Conservation (phyloP, 192 early-diverging fungal species). For the Helicostylum pulchrum region DNA sequence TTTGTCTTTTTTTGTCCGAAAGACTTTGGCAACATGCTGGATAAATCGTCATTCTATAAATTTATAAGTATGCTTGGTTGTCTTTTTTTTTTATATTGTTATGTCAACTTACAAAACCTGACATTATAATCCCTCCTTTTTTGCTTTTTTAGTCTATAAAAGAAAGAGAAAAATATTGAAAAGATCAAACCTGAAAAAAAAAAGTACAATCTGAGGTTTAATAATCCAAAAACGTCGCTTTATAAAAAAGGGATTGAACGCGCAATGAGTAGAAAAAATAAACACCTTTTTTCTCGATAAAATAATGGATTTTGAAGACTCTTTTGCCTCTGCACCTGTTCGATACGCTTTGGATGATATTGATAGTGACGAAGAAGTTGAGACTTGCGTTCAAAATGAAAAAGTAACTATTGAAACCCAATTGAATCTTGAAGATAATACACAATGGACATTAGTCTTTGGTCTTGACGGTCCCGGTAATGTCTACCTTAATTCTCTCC, state of each 20-base stretch:
- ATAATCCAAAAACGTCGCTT: too few relatives aligned
- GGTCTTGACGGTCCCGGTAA: constrained; percentile 23
- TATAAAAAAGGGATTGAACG: too few relatives aligned
- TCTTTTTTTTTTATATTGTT: too few relatives aligned
- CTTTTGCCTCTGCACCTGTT: constrained; percentile 29
- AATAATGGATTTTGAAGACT: constrained; percentile 26
- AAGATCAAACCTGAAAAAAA: too few relatives aligned
- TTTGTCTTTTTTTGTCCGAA: constrained; percentile 37
- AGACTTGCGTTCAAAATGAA: neutral
- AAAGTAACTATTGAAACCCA: neutral
- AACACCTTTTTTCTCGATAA: neutral
- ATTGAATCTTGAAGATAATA: neutral
- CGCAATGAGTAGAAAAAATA: too few relatives aligned
- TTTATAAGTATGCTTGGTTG: neutral
- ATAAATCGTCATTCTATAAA: constrained; percentile 44
- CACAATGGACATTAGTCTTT: constrained; percentile 7
- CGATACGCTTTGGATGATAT: constrained; percentile 29
- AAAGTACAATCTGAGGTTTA: too few relatives aligned
- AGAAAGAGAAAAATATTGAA: too few relatives aligned
- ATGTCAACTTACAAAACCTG: too few relatives aligned
- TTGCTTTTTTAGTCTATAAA: too few relatives aligned
- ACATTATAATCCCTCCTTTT: too few relatives aligned
- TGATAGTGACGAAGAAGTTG: constrained; percentile 20
- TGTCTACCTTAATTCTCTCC: constrained; percentile 4
- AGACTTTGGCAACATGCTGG: constrained; percentile 43